These are phyloP conservation scores for Tephrocybe rancida DNA, from an alignment of 768 basidiomycete species.

Conservation along the genomic window DNA sequence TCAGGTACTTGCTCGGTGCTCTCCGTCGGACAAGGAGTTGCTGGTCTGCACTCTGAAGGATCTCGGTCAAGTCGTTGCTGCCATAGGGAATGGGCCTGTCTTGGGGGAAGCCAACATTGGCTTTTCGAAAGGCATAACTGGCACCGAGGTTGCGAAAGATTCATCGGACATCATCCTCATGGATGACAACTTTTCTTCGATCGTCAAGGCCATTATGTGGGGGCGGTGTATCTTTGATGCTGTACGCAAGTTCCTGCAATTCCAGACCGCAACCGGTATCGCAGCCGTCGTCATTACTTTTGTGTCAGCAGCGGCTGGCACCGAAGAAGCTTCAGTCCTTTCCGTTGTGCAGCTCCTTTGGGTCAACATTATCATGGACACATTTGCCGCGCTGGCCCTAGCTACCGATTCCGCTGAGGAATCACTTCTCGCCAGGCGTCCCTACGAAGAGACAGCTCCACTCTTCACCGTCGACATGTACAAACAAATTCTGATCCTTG, in stretches of 20 bases:
- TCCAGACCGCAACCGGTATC: slow-evolving; percentile 92
- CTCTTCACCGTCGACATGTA: slow-evolving; percentile 94
- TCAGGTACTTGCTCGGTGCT: slow-evolving; percentile 96
- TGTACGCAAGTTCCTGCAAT: slow-evolving; percentile 96
- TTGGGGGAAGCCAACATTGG: slow-evolving; percentile 95
- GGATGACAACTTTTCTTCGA: slow-evolving; percentile 96
- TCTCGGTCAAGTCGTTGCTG: slow-evolving; percentile 88
- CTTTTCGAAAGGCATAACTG: slow-evolving; percentile 95
- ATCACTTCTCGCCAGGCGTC: slow-evolving; percentile 80
- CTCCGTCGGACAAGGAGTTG: slow-evolving; percentile 95
- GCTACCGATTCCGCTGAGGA: slow-evolving; percentile 94
- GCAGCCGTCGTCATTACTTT: slow-evolving; percentile 95
- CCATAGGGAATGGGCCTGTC: slow-evolving; percentile 96
- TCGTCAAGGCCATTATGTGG: slow-evolving; percentile 99
- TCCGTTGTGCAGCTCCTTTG: slow-evolving; percentile 96
- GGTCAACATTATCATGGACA: slow-evolving; percentile 99
- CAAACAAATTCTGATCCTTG: slow-evolving; percentile 93
- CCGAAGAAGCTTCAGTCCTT: slow-evolving; percentile 78
- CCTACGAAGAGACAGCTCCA: slow-evolving; percentile 86
- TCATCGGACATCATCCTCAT: slow-evolving; percentile 98
- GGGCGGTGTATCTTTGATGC: slow-evolving; percentile 98
- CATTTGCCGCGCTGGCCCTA: slow-evolving; percentile 95
- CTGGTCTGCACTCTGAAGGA: slow-evolving; percentile 82
- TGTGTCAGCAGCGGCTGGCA: slow-evolving; percentile 83
- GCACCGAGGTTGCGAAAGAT: slow-evolving; percentile 98